Evolutionary conservation across 2,329 filamentous ascomycete genomes (phyloP), one percentile per base, ranked within the genome.

Genomic region (Colletotrichum noveboracense): DNA sequence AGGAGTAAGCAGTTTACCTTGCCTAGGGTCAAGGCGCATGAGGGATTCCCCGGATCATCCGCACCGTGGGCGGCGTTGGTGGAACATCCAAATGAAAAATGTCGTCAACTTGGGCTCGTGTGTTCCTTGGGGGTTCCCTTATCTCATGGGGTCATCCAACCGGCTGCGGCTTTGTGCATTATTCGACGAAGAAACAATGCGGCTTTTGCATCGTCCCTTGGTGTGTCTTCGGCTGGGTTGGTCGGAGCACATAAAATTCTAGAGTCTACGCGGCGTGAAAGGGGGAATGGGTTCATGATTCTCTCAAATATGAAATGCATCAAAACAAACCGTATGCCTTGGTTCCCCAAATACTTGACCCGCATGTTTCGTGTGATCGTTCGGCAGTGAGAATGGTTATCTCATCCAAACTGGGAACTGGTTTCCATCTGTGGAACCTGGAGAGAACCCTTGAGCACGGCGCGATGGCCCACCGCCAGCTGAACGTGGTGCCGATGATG

Each of bases 1-100:
- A 98, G 94, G 95, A 95, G 89, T 95, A 95, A 90, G 89, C 87
- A 87, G 81, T 81, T 85, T 83, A 82, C 80, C 69, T 80, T 77
- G 72, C 68, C 72, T 72, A 71, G 71, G 72, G 73, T 76, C 71
- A 76, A 48, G 74, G 70, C 70, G 48, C 48, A 67, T 58, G 73
- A 75, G 74, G 74, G 74, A 74, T 72, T 77, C 75, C 69, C 76
- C 58, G 68, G 75, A 76, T 75, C 74, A 76, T 78, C 70, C 74
- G 70, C 70, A 69, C 74, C 65, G 70, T 73, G 74, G 74, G 52
- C 74, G 74, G 74, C 74, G 74, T 76, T 76, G 74, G 74, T 76
- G 74, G 74, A 69, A 76, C 74, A 76, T 74, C 65, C 74, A 76
- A 74, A 74, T 64, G 64, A 73, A 72, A 73, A 76, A 76, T 76